These are phyloP conservation scores for Termitomyces sp. DNA, from an alignment of 768 basidiomycete genomes.

Conservation along the genomic window DNA sequence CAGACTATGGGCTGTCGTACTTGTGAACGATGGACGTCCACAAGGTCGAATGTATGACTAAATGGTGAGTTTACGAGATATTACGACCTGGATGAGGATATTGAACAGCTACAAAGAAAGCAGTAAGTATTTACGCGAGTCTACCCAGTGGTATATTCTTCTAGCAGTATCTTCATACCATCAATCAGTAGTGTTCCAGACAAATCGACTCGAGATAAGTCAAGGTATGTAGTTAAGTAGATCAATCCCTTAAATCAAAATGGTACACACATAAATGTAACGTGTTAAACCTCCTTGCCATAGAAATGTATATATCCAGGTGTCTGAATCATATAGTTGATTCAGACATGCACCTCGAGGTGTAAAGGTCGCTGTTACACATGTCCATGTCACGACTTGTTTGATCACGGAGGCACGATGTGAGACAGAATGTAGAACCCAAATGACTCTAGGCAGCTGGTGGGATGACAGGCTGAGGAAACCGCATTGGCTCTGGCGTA, in stretches of 20 bases:
- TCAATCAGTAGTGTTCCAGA: not conserved
- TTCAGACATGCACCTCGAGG: too few species aligned
- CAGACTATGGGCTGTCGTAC: not conserved
- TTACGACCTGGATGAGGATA: not conserved
- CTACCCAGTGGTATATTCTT: not conserved
- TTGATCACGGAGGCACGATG: not conserved
- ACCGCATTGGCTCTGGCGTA: not conserved
- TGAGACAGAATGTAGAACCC: not conserved
- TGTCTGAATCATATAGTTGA: too few species aligned
- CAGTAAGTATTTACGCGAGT: not conserved
- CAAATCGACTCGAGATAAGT: not conserved
- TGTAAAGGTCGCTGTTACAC: too few species aligned
- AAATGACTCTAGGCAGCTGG: not conserved
- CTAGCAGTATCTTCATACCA: not conserved
- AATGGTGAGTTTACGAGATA: not conserved
- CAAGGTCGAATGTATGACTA: constrained; percentile 29
- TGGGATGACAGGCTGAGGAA: not conserved
- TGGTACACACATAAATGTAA: too few species aligned
- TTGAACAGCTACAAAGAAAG: not conserved
- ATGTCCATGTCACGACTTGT: not conserved
- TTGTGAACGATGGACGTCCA: not conserved
- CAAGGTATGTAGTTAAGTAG: not conserved
- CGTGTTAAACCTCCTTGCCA: not conserved
- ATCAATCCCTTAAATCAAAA: not conserved
- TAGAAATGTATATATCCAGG: too few species aligned